A percentile compares a stretch with the other conserved stretches of the same genome.
Conservation (phyloP, 768 basidiomycete species). For the Suillus paluster region DNA sequence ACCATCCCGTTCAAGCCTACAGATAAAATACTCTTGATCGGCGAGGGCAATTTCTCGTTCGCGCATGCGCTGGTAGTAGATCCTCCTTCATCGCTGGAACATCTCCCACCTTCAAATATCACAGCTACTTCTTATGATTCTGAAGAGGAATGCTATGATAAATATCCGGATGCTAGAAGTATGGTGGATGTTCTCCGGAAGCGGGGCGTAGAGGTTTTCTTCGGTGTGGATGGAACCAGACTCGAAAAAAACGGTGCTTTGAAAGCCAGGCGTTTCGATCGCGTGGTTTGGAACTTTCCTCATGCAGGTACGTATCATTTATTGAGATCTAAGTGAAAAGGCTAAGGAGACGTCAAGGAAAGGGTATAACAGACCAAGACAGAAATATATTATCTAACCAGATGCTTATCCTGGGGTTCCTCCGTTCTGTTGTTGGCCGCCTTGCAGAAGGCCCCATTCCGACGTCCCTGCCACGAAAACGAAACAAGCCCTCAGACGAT, state of each 20-base stretch:
- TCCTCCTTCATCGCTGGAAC: slow-evolving; percentile 48
- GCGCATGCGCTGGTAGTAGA: slow-evolving; percentile 68
- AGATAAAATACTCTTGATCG: slow-evolving; percentile 77
- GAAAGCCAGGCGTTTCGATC: slow-evolving; percentile 71
- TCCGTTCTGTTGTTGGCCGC: slow-evolving; percentile 70
- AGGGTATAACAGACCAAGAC: slow-evolving; percentile 91
- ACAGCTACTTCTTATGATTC: slow-evolving; percentile 88
- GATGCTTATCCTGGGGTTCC: slow-evolving; percentile 76
- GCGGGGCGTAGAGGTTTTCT: slow-evolving; percentile 72
- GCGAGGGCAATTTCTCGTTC: slow-evolving; percentile 97
- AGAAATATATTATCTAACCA: slow-evolving; percentile 93
- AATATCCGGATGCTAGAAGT: slow-evolving; percentile 75
- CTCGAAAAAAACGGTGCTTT: slow-evolving; percentile 63
- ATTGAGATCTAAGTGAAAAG: slow-evolving; percentile 3
- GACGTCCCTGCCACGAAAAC: slow-evolving; percentile 43
- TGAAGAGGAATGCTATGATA: slow-evolving; percentile 73
- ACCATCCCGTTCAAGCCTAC: slow-evolving; percentile 69
- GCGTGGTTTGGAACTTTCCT: slow-evolving; percentile 94
- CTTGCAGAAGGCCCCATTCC: slow-evolving; percentile 64
- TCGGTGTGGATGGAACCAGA: slow-evolving; percentile 83
- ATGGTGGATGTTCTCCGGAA: slow-evolving; percentile 60
- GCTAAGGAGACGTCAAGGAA: slow-evolving; percentile 50
- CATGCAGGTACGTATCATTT: slow-evolving; percentile 84
- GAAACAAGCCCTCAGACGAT: slow-evolving; percentile 40
- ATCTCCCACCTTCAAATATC: slow-evolving; percentile 67